phyloP scores from a whole-genome alignment of 2,329 filamentous ascomycete species.

The Penicillium sclerotiorum region DNA sequence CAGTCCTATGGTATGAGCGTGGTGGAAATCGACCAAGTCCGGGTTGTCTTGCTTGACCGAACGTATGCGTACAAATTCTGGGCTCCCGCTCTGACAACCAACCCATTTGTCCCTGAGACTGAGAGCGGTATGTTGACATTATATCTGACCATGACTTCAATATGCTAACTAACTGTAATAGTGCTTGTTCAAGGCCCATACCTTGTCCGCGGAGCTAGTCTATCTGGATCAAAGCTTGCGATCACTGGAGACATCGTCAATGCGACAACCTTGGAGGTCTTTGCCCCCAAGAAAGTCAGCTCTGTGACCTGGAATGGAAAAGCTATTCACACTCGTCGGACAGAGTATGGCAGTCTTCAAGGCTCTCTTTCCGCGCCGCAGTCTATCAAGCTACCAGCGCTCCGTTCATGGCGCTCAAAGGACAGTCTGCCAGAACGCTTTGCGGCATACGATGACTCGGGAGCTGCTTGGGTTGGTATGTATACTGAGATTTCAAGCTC shows the following conservation, averaged over 20 bases:
- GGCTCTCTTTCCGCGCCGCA: slow-evolving; percentile 34
- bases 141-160: not conserved
- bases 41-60: slow-evolving; percentile 58
- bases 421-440: slow-evolving; percentile 49
- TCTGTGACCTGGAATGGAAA: slow-evolving; percentile 57
- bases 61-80: slow-evolving; percentile 60
- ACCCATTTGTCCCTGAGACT: slow-evolving; percentile 50
- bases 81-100: slow-evolving; percentile 53
- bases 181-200: slow-evolving; percentile 58
- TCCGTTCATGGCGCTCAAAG: slow-evolving; percentile 44
- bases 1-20: slow-evolving; percentile 54
- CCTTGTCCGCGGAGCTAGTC: slow-evolving; percentile 51
- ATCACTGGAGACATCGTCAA: slow-evolving; percentile 52
- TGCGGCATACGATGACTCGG: slow-evolving; percentile 47
- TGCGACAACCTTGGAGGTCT: slow-evolving; percentile 48
- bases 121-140: slow-evolving; percentile 45
- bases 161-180: slow-evolving; percentile 17
- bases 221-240: slow-evolving; percentile 42
- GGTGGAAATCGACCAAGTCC: slow-evolving; percentile 51
- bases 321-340: slow-evolving; percentile 33
- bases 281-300: slow-evolving; percentile 51
- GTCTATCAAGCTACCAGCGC: slow-evolving; percentile 34
- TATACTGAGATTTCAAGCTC: slow-evolving; percentile 12
- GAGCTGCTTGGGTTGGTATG: slow-evolving; percentile 38
- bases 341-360: slow-evolving; percentile 43